Conservation (phyloP, 2,329 filamentous ascomycete species). For the Calonectria henricotiae region DNA sequence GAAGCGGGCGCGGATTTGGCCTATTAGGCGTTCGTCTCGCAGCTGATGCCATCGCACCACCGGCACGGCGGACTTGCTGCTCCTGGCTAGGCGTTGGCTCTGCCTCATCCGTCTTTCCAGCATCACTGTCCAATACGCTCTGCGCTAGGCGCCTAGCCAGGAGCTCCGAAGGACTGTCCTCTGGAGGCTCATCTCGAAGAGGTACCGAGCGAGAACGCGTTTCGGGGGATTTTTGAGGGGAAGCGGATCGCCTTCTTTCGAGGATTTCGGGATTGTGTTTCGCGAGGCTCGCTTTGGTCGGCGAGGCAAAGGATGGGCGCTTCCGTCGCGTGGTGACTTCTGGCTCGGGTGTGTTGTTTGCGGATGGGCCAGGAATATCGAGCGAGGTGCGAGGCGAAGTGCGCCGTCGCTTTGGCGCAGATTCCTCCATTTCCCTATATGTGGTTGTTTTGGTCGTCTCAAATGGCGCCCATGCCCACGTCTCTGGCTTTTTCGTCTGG, state of each 20-base stretch:
- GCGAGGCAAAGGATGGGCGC: constrained; percentile 77
- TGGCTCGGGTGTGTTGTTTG: constrained; percentile 52
- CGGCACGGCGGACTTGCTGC: constrained; percentile 40
- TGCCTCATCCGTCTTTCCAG: constrained; percentile 44
- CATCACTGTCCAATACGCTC: constrained; percentile 49
- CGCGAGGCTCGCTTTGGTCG: constrained; percentile 76
- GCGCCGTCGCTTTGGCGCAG: constrained; percentile 77
- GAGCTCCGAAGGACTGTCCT: constrained; percentile 52
- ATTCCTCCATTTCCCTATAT: constrained; percentile 64
- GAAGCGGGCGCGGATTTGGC: constrained; percentile 65
- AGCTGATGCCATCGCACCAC: constrained; percentile 57
- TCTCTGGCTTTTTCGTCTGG: background rate
- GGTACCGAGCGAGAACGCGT: constrained; percentile 31
- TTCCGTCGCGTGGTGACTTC: constrained; percentile 52
- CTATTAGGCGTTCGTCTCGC: constrained; percentile 62
- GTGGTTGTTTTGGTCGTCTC: background rate
- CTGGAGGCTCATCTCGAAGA: constrained; percentile 44
- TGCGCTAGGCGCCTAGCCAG: constrained; percentile 54
- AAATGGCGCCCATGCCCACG: constrained; percentile 37
- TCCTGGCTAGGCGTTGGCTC: constrained; percentile 39
- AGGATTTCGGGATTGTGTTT: constrained; percentile 75
- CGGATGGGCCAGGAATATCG: constrained; percentile 55
- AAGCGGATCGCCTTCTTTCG: constrained; percentile 61
- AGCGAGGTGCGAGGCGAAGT: constrained; percentile 68
- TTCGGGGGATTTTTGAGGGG: constrained; percentile 54